Conservation (phyloP, 495 filamentous ascomycete genomes). For the Penicillium ochrochloron region DNA sequence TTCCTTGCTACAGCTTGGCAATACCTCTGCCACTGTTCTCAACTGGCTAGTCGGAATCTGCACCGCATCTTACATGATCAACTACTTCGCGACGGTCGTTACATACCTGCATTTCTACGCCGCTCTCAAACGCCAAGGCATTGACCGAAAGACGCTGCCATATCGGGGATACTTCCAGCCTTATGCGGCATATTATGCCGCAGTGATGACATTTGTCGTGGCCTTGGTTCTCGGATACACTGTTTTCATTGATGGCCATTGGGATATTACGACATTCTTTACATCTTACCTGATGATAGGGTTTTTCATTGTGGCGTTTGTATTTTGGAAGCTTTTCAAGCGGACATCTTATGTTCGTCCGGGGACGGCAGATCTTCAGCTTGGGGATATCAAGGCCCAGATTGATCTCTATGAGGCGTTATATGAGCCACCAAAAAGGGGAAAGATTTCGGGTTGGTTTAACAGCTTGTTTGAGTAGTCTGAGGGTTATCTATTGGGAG, state of each 20-base stretch:
- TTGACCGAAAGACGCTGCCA: slow-evolving; percentile 36
- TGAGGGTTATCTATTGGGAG: background rate
- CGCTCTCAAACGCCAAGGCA: slow-evolving; percentile 37
- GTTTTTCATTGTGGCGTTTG: slow-evolving; percentile 50
- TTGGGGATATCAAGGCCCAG: slow-evolving; percentile 48
- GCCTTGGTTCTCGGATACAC: slow-evolving; percentile 35
- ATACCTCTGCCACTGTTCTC: slow-evolving; percentile 31
- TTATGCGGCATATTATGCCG: slow-evolving; percentile 37
- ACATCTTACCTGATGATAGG: slow-evolving; percentile 50
- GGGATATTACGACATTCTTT: slow-evolving; percentile 34
- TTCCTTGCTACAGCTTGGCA: slow-evolving; percentile 35
- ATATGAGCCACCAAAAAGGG: slow-evolving; percentile 19
- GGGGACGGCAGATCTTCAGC: slow-evolving; percentile 41
- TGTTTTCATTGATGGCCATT: slow-evolving; percentile 36
- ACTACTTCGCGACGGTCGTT: slow-evolving; percentile 51
- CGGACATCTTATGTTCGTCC: slow-evolving; percentile 50
- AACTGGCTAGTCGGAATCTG: slow-evolving; percentile 35
- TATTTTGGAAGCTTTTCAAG: slow-evolving; percentile 59
- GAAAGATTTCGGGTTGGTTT: slow-evolving; percentile 20
- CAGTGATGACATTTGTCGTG: slow-evolving; percentile 42
- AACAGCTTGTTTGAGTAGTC: slow-evolving; percentile 23
- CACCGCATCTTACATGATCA: slow-evolving; percentile 38
- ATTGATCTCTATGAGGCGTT: slow-evolving; percentile 65
- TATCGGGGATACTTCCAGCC: slow-evolving; percentile 41
- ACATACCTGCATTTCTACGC: slow-evolving; percentile 54